Evolutionary conservation across 1,284 basidiomycete species (phyloP).

Genomic region (Tilletia setariae): DNA sequence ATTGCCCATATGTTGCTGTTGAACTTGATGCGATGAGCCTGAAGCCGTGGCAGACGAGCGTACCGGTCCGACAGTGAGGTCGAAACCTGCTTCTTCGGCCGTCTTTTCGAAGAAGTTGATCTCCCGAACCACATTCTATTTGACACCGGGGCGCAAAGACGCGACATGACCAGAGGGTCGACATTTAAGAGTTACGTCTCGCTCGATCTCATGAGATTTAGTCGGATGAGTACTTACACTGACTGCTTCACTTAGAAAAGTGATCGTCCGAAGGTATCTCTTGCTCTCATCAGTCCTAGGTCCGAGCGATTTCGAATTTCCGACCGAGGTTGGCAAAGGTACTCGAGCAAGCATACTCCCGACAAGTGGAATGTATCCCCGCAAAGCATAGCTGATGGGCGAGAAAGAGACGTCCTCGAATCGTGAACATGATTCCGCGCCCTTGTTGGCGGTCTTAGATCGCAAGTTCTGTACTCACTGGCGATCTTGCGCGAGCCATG

Average conservation of each 20-base stretch:
- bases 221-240: neutral
- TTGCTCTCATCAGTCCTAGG: neutral
- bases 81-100: constrained; percentile 58
- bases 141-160: neutral
- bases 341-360: constrained; percentile 18
- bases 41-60: constrained; percentile 7
- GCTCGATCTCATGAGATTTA: neutral
- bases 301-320: neutral
- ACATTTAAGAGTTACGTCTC: neutral
- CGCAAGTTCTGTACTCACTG: too few relatives aligned
- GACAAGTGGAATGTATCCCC: constrained; percentile 22
- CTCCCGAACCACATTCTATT: constrained; percentile 63
- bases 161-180: constrained; percentile 52
- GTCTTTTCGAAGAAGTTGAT: constrained; percentile 65
- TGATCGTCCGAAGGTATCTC: constrained; percentile 13
- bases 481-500: constrained; percentile 30
- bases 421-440: too few relatives aligned
- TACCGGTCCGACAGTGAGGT: constrained; percentile 21
- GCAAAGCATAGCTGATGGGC: constrained; percentile 16
- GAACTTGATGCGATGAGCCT: neutral
- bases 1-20: neutral
- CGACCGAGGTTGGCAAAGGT: neutral
- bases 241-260: constrained; percentile 21
- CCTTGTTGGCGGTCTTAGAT: too few relatives aligned
- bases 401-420: too few relatives aligned